Conservation (phyloP, 2,329 filamentous ascomycete species). For the Neoscytalidium dimidiatum region DNA sequence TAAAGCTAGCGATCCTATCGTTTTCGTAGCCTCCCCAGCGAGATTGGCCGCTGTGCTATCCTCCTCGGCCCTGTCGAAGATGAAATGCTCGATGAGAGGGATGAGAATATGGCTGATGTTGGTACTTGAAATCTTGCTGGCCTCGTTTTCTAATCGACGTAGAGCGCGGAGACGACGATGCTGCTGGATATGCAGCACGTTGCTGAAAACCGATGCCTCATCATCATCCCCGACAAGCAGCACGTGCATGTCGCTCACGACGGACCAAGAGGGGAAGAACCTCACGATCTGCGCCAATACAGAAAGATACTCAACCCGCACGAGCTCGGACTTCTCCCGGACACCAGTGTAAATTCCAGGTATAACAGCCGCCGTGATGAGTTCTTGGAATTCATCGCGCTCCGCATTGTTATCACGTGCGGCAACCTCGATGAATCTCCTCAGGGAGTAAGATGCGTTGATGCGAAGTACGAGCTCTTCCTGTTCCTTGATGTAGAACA, state of each 20-base stretch:
- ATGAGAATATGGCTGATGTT: slow-evolving; percentile 87
- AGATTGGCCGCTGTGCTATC: slow-evolving; percentile 76
- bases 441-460: slow-evolving; percentile 80
- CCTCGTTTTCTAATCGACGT: slow-evolving; percentile 71
- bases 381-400: slow-evolving; percentile 54
- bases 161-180: slow-evolving; percentile 83
- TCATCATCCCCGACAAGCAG: slow-evolving; percentile 74
- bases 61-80: slow-evolving; percentile 81
- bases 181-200: slow-evolving; percentile 86
- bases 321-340: slow-evolving; percentile 77
- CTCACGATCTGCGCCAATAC: slow-evolving; percentile 79
- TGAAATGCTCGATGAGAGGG: slow-evolving; percentile 90
- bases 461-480: slow-evolving; percentile 85
- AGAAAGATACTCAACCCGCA: slow-evolving; percentile 78
- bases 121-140: slow-evolving; percentile 68
- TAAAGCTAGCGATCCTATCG: slow-evolving; percentile 72
- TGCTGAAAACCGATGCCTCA: slow-evolving; percentile 85
- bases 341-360: slow-evolving; percentile 76
- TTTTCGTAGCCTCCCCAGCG: slow-evolving; percentile 80
- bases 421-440: slow-evolving; percentile 68
- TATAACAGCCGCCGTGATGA: slow-evolving; percentile 67
- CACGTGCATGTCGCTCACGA: slow-evolving; percentile 71
- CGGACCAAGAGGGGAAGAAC: slow-evolving; percentile 67
- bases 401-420: slow-evolving; percentile 53
- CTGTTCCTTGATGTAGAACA: slow-evolving; percentile 82